These are phyloP conservation scores for Cyclotella atomus DNA, from an alignment of 108 stramenopile genomes.

Conservation along the genomic window DNA sequence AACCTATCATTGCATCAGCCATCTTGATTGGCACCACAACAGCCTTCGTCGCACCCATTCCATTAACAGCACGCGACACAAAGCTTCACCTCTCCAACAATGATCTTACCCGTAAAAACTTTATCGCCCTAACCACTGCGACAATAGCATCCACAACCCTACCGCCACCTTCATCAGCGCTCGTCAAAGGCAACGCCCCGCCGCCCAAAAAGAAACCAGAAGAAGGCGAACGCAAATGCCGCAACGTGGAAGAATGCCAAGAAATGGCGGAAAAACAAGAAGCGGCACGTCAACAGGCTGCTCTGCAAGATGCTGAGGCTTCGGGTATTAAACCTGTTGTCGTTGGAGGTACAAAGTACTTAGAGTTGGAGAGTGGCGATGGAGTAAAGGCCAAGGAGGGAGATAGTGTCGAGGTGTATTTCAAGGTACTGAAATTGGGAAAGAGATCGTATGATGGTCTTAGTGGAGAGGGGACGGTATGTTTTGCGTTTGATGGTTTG, in stretches of 20 bases:
- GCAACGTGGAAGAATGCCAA: constrained; percentile 89
- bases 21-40: not conserved
- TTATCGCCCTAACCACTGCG: not conserved
- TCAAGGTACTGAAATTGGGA: constrained; percentile 85
- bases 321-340: not conserved
- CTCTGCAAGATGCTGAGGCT: constrained; percentile 27
- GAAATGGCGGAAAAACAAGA: constrained; percentile 63
- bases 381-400: constrained; percentile 50
- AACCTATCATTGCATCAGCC: not conserved
- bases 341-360: not conserved
- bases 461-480: constrained; percentile 86
- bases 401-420: constrained; percentile 63
- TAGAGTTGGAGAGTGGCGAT: not conserved
- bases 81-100: not conserved
- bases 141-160: not conserved
- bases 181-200: constrained; percentile 88
- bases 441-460: constrained; percentile 88
- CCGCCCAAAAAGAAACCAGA: constrained; percentile 58
- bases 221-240: constrained; percentile 68
- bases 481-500: constrained; percentile 5
- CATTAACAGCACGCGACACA: not conserved
- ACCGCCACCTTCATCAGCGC: constrained; percentile 37
- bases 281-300: constrained; percentile 34
- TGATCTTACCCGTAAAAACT: constrained; percentile 3
- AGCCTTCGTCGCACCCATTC: not conserved